Base-by-base conservation (phyloP, 2,329 filamentous ascomycete genomes). In the Amauroascus verrucosus region DNA sequence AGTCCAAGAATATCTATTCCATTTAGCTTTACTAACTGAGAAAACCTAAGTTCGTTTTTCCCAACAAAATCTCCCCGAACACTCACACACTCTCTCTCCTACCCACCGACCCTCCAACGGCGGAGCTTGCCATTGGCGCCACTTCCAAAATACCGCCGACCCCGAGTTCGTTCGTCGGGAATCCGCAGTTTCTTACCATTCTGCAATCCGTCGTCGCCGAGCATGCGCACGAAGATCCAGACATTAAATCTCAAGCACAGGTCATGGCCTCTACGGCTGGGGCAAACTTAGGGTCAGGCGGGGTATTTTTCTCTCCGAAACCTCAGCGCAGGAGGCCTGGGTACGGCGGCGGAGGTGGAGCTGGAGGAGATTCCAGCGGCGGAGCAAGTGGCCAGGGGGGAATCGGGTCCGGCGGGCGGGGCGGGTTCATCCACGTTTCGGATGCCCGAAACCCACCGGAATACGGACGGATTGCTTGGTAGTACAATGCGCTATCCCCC, bases 341-440 rank as follows among this genome's bases (percentile, higher is more conserved):
- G 11, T 32, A 54, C 28, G 54, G 62, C 57, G 44, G 65, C n/a
- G 68, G 68, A n/a, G 65, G 67, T 4, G 68, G 69, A 20, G 68
- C 71, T 28, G 68, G 68, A 18, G 65, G 67, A 2, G 68, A 70
- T 28, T 69, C 71, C 30, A 65, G 72, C 9, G 67, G 69, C 7
- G 77, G 77, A 33, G 78, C 79, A 7, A 80, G 74, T 58, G 72
- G 75, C 14, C 80, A 83, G 60, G 79, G 79, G 16, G 80, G 80
- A 48, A 73, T 71, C 54, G 80, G 79, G 1, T 76, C 77, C 16
- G 79, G 69, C 14, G 79, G 79, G 1, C 69, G 77, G 58, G 80
- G 80, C 18, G 81, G 81, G 1, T 82, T 76, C 69, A 78, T 84
- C 38, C 81, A 84, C 62, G 72, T 84, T n/a, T 81, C 76, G 35